Percentiles rank a stretch among this genome's conserved stretches.
Evolutionary conservation across 768 basidiomycete species (phyloP).

Genomic region (Amylocystis lapponica): DNA sequence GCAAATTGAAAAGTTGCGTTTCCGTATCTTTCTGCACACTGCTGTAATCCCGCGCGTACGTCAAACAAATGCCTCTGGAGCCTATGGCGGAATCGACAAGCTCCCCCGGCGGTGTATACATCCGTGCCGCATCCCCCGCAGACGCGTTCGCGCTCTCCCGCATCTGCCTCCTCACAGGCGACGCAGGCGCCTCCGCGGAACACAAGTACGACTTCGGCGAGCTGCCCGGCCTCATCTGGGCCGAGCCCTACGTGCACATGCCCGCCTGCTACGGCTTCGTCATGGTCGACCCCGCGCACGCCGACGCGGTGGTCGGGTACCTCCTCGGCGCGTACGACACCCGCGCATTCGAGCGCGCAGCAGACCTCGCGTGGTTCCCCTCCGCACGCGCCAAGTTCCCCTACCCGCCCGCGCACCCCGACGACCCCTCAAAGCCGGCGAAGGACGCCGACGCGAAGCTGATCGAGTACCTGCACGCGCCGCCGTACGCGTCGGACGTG

Average conservation of each 20-base stretch:
- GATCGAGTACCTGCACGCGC: slow-evolving; percentile 30
- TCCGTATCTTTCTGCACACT: too few relatives aligned
- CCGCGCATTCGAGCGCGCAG: slow-evolving; percentile 52
- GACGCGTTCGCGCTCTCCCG: slow-evolving; percentile 56
- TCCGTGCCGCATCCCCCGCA: slow-evolving; percentile 49
- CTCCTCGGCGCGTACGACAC: slow-evolving; percentile 64
- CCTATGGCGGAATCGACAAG: too few relatives aligned
- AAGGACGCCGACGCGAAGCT: slow-evolving; percentile 36
- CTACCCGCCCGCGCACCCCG: not conserved
- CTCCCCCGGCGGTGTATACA: slow-evolving; percentile 20
- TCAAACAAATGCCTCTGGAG: too few relatives aligned
- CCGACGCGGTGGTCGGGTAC: slow-evolving; percentile 59
- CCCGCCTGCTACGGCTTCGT: slow-evolving; percentile 71
- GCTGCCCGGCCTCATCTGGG: slow-evolving; percentile 67
- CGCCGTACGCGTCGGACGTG: slow-evolving; percentile 40
- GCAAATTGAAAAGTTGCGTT: too few relatives aligned
- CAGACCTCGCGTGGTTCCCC: slow-evolving; percentile 62
- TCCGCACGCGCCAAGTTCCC: slow-evolving; percentile 51
- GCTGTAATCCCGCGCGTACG: too few relatives aligned
- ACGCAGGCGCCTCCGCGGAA: slow-evolving; percentile 65
- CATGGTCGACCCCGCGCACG: slow-evolving; percentile 36
- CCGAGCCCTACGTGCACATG: slow-evolving; percentile 68
- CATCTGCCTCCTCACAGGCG: slow-evolving; percentile 71
- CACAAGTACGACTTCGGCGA: slow-evolving; percentile 53
- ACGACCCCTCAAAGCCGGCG: slow-evolving; percentile 5